phyloP scores from a whole-genome alignment of 2,329 filamentous ascomycete species.

The Ceratocystis harringtonii region DNA sequence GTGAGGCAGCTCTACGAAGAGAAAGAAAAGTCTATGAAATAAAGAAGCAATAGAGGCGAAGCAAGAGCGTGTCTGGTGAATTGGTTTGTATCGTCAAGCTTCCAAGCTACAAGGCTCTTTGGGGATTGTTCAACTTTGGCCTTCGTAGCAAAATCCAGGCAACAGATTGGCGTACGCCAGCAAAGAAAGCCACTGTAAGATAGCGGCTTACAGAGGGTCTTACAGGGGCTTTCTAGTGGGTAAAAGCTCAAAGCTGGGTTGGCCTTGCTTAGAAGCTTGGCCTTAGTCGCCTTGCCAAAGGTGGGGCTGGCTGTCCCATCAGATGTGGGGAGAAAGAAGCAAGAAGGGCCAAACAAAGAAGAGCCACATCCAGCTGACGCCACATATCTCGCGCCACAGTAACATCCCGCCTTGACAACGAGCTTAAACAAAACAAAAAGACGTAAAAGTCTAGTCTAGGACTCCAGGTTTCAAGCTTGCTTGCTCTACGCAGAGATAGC shows the following conservation, averaged over 20 bases:
- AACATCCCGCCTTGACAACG: constrained; percentile 8
- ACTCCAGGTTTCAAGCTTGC: background rate
- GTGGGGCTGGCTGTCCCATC: constrained; percentile 4
- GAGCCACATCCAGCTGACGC: background rate
- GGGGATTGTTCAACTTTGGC: background rate
- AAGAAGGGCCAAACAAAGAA: background rate
- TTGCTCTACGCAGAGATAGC: too few species aligned
- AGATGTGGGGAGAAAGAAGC: background rate
- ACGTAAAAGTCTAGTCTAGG: background rate
- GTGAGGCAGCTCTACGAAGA: background rate
- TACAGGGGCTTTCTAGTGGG: background rate
- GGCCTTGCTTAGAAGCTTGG: background rate
- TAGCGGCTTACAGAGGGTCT: background rate
- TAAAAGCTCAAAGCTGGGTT: background rate
- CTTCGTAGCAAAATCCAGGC: background rate
- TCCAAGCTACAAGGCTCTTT: background rate
- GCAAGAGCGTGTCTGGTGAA: too few species aligned
- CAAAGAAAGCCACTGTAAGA: constrained; percentile 1
- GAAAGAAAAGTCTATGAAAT: background rate
- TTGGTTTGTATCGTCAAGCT: background rate
- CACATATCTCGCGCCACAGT: constrained; percentile 3
- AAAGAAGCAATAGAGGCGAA: background rate
- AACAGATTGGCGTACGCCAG: constrained; percentile 14
- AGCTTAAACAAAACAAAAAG: constrained; percentile 1
- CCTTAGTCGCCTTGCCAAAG: constrained; percentile 11